Evolutionary conservation across 1,284 basidiomycete species (phyloP), one percentile per base, ranked within the genome.

Genomic region (Phenoliferia sp.): DNA sequence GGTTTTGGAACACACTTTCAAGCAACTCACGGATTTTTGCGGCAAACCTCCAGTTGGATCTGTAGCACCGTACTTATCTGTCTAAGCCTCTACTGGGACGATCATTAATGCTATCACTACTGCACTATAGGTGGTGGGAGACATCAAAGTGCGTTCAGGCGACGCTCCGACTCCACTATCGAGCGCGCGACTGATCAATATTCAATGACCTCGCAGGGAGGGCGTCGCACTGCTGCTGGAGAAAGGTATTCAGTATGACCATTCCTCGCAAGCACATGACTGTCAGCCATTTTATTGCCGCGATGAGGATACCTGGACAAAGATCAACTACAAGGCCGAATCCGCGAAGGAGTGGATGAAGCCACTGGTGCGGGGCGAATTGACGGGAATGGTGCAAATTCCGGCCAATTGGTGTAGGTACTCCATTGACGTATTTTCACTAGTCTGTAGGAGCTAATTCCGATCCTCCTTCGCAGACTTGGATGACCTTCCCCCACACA

Each of bases 111-210:
- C n/a, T n/a, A n/a, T 12, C 55, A 31, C 55, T 65, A 87, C 90
- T 39, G 88, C 88, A 12, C 87, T 88, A 0, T n/a, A n/a, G n/a
- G n/a, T 90, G 88, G 88, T 91, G 88, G 88, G 89, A 91, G 77
- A 86, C 61, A 10, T 62, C 61, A 17, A 60, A 60, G 59, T 52
- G 48, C 5, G 48, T 19, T 7, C 48, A 6, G n/a, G n/a, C n/a
- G n/a, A n/a, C n/a, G n/a, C n/a, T n/a, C n/a, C n/a, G n/a, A n/a
- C n/a, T n/a, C n/a, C n/a, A n/a, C n/a, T 28, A 6, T 29, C 9
- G 28, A 7, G 9, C 10, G 31, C n/a, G 26, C 55, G 52, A 26
- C 55, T 29, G 12, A 31, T 31, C 28, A 26, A 5, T 15, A 56
- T 26, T 56, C n/a, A 29, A 12, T 28, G 5, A 19, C n/a, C n/a